Conservation (phyloP, 1,139 yeast genomes). For the Candida gigantensis region DNA sequence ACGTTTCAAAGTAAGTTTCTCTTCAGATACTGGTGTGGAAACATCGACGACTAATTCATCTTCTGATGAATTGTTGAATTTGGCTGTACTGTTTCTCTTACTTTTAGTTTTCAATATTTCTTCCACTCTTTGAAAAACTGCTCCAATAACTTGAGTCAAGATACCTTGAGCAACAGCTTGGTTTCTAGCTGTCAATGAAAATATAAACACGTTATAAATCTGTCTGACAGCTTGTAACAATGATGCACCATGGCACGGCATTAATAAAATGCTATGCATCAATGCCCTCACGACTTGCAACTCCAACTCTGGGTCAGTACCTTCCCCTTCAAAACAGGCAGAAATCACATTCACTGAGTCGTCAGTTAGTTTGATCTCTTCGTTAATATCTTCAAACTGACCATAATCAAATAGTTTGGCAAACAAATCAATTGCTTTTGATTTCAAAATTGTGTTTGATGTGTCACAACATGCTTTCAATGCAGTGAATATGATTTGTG, state of each 20-base stretch:
- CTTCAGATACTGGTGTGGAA: slow-evolving; percentile 14
- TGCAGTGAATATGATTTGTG: slow-evolving; percentile 40
- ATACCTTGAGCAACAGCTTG: slow-evolving; percentile 97
- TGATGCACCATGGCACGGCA: slow-evolving; percentile 90
- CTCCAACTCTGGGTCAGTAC: slow-evolving; percentile 86
- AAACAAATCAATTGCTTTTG: slow-evolving; percentile 45
- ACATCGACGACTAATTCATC: slow-evolving; percentile 14
- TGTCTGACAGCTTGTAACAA: slow-evolving; percentile 89
- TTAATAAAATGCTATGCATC: slow-evolving; percentile 78
- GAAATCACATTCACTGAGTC: slow-evolving; percentile 85
- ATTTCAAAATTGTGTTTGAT: slow-evolving; percentile 30
- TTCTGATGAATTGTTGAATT: slow-evolving; percentile 19
- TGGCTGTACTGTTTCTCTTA: slow-evolving; percentile 23
- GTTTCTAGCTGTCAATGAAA: slow-evolving; percentile 77
- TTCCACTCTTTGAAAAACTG: slow-evolving; percentile 76
- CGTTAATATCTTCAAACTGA: slow-evolving; percentile 38
- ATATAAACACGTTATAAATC: slow-evolving; percentile 86
- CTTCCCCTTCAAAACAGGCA: slow-evolving; percentile 87
- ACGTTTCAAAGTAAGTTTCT: slow-evolving; percentile 56
- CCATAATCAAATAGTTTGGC: slow-evolving; percentile 49
- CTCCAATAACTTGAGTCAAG: slow-evolving; percentile 84
- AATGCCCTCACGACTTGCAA: slow-evolving; percentile 90
- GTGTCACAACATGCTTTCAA: slow-evolving; percentile 41
- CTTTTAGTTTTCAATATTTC: slow-evolving; percentile 24
- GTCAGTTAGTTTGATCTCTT: slow-evolving; percentile 65